Percentiles rank a stretch among this genome's conserved stretches.
Conservation (phyloP, 345 rosid genomes). For the Excoecaria agallocha region DNA sequence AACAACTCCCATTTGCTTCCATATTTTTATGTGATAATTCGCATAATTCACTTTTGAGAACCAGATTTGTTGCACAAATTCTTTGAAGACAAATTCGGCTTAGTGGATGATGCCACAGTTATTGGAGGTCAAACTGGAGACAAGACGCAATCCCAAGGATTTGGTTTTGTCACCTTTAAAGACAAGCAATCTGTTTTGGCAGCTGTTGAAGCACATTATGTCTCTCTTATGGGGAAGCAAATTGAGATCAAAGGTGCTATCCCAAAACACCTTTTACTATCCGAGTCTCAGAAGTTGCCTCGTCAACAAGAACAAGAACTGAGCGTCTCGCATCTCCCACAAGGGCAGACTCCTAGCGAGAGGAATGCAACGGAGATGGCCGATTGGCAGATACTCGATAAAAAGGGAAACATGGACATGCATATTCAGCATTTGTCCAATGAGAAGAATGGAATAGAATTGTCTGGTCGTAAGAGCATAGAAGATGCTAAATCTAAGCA, state of each 20-base stretch:
- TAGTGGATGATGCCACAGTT: conserved; percentile 48
- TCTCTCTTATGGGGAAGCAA: conserved; percentile 49
- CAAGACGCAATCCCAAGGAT: conserved; percentile 42
- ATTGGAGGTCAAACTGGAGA: conserved; percentile 29
- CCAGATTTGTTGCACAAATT: conserved; percentile 39
- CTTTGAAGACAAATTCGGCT: conserved; percentile 50
- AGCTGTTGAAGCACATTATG: conserved; percentile 47
- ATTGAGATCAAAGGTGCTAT: conserved; percentile 53
- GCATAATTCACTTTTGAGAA: conserved; percentile 11
- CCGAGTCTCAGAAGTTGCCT: conserved; percentile 31
- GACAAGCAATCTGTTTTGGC: conserved; percentile 42
- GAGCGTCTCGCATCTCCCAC: conserved; percentile 17
- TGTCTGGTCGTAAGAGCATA: conserved; percentile 8
- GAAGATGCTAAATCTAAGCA: conserved; percentile 30
- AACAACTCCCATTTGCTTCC: too few species aligned
- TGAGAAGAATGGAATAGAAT: conserved; percentile 19
- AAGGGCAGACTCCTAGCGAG: conserved; percentile 11
- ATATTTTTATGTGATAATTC: neutral
- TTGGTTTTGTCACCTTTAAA: conserved; percentile 59
- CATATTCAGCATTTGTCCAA: neutral
- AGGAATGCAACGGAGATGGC: conserved; percentile 11
- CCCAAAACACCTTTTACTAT: conserved; percentile 23
- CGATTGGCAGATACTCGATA: neutral
- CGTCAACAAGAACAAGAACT: conserved; percentile 16
- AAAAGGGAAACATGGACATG: neutral